Evolutionary conservation across 768 basidiomycete genomes (phyloP).

Genomic region (Rhodotorula graminis): DNA sequence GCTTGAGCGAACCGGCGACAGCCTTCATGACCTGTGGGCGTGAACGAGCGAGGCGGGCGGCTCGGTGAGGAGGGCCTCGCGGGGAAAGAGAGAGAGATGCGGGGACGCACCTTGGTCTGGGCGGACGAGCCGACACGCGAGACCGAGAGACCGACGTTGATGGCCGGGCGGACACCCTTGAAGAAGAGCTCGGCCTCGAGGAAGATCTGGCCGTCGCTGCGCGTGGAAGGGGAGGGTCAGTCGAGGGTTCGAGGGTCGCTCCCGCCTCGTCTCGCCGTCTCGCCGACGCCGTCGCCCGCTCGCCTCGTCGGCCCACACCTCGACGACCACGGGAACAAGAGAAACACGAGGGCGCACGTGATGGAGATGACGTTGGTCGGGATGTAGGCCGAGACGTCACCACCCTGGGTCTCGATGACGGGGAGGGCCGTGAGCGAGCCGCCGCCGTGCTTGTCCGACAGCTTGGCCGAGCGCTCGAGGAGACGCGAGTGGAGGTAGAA

Average conservation of each 20-base stretch:
- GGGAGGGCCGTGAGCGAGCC: slow-evolving; percentile 98
- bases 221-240: background rate
- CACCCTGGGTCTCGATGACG: slow-evolving; percentile 99
- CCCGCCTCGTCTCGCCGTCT: too few relatives aligned
- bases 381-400: slow-evolving; percentile 99
- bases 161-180: slow-evolving; percentile 99
- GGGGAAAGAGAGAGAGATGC: background rate
- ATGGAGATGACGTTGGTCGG: slow-evolving; percentile 91
- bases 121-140: slow-evolving; percentile 99
- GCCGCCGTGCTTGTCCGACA: slow-evolving; percentile 98
- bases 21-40: slow-evolving; percentile 95
- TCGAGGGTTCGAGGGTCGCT: background rate
- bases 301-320: background rate
- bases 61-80: too few relatives aligned
- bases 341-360: slow-evolving; percentile 51
- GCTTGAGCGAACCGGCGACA: slow-evolving; percentile 98
- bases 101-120: slow-evolving; percentile 71
- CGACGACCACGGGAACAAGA: background rate
- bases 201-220: slow-evolving; percentile 72
- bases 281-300: too few relatives aligned
- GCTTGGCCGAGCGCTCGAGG: slow-evolving; percentile 99
- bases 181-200: slow-evolving; percentile 99
- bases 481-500: slow-evolving; percentile 97
- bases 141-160: slow-evolving; percentile 99
- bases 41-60: background rate